Evolutionary conservation across 257 asterid species (phyloP).

Genomic region (Gentiana straminea): DNA sequence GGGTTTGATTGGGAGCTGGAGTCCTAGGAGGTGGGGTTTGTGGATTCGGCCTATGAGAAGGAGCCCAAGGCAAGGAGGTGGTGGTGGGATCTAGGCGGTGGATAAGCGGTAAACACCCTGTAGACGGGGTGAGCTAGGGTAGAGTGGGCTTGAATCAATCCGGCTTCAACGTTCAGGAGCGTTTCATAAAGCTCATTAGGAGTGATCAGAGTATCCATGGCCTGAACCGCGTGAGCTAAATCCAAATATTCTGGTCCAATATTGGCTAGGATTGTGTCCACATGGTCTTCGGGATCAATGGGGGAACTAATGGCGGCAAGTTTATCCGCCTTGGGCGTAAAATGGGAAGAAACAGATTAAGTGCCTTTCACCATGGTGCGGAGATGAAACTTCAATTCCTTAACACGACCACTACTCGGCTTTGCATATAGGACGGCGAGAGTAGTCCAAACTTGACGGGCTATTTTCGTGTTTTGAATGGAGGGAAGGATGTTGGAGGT

Average conservation of each 20-base stretch:
- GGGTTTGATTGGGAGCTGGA: no score
- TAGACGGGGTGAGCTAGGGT: no score
- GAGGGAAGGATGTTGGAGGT: neutral
- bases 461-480: neutral
- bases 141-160: no score
- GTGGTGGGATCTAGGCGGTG: no score
- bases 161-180: neutral
- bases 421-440: neutral
- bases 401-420: neutral
- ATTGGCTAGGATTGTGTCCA: neutral
- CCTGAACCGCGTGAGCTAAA: neutral
- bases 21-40: no score
- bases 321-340: neutral
- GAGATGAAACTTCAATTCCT: no score
- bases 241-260: neutral
- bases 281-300: neutral
- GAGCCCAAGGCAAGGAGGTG: no score
- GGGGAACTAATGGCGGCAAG: neutral
- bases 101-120: no score
- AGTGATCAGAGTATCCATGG: neutral
- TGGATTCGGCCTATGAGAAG: no score
- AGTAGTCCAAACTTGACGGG: neutral
- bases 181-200: neutral
- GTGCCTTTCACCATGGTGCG: neutral
- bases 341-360: neutral